Conservation (phyloP, 2,329 filamentous ascomycete species). For the Arthroderma sp. region DNA sequence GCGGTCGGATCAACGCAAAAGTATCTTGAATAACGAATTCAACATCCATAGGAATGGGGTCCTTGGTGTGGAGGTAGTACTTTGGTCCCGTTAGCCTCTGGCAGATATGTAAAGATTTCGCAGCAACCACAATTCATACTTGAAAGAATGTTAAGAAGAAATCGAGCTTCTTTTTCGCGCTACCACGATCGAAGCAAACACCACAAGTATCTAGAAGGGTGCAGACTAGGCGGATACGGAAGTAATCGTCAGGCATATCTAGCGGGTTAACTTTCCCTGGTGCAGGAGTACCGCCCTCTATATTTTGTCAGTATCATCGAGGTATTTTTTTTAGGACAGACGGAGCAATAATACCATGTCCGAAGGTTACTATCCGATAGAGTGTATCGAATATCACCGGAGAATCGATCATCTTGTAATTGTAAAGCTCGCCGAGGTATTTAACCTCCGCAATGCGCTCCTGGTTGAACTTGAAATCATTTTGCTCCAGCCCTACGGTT, state of each 20-base stretch:
- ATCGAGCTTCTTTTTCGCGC: constrained; percentile 91
- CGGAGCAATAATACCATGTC: constrained; percentile 45
- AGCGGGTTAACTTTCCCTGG: constrained; percentile 64
- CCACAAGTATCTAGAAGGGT: constrained; percentile 90
- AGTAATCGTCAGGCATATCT: constrained; percentile 87
- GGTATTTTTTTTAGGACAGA: neutral
- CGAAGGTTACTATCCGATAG: constrained; percentile 89
- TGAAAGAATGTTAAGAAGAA: constrained; percentile 96
- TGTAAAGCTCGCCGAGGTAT: constrained; percentile 91
- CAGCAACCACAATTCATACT: constrained; percentile 28
- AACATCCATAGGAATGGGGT: constrained; percentile 84
- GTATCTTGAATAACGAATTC: constrained; percentile 94
- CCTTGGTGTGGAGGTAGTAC: constrained; percentile 90
- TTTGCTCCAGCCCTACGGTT: constrained; percentile 75
- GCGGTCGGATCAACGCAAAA: constrained; percentile 68
- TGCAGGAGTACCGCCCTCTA: constrained; percentile 62
- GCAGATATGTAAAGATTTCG: neutral
- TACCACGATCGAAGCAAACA: constrained; percentile 87
- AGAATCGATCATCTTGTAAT: constrained; percentile 93
- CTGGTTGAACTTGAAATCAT: constrained; percentile 96
- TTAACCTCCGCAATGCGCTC: constrained; percentile 90
- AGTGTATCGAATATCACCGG: constrained; percentile 89
- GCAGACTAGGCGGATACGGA: constrained; percentile 80
- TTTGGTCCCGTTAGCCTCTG: constrained; percentile 20
- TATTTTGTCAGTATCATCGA: constrained; percentile 9